These are phyloP conservation scores for Cladosporium sp. DNA, from an alignment of 2,329 filamentous ascomycete species.

Conservation along the genomic window DNA sequence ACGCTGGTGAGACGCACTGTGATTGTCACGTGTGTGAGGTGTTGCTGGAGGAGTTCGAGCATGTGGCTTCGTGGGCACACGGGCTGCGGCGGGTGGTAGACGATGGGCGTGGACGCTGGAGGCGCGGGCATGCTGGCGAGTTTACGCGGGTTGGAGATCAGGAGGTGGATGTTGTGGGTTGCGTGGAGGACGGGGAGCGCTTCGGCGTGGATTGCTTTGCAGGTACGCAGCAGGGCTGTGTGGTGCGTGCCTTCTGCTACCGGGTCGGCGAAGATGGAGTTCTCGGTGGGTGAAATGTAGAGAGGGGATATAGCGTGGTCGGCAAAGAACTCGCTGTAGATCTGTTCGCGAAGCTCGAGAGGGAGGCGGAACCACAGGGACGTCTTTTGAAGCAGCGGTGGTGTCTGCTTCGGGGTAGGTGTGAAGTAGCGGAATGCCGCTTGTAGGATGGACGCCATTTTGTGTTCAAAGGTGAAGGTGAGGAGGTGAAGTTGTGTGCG, in stretches of 20 bases:
- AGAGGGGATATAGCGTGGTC: not conserved
- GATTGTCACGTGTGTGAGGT: not conserved
- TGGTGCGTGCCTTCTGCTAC: not conserved
- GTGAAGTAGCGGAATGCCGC: not conserved
- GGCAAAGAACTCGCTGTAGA: not conserved
- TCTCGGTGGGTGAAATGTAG: not conserved
- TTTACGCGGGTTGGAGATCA: not conserved
- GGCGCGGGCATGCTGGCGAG: not conserved
- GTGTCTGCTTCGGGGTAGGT: not conserved
- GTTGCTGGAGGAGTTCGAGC: not conserved
- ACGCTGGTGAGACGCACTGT: not conserved
- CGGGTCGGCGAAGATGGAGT: not conserved
- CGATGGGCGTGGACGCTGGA: not conserved
- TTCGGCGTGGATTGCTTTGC: conserved; percentile 15
- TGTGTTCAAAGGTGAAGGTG: not conserved
- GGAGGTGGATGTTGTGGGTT: not conserved
- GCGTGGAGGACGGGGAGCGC: not conserved
- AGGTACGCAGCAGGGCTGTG: conserved; percentile 2
- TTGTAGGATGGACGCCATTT: not conserved
- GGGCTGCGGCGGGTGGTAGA: not conserved
- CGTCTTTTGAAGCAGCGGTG: not conserved
- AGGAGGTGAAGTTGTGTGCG: not conserved
- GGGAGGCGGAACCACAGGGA: not conserved
- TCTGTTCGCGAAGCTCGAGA: not conserved
- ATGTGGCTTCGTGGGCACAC: not conserved